Conservation (phyloP, 148 eudicot species). For the Dysphania ambrosioides region DNA sequence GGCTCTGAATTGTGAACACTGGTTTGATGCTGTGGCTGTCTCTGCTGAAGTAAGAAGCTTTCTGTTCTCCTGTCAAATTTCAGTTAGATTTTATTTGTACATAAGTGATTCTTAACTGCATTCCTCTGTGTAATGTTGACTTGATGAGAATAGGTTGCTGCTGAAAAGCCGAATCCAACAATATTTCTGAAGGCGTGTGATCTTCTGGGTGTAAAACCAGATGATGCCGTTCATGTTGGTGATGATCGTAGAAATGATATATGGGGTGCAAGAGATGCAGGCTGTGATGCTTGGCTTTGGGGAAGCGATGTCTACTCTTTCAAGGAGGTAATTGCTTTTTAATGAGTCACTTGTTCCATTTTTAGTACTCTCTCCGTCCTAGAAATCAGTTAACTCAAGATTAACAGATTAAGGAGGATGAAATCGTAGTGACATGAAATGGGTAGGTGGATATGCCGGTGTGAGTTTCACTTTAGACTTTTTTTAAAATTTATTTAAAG, state of each 20-base stretch:
- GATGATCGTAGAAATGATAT: constrained; percentile 96
- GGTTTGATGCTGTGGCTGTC: constrained; percentile 99
- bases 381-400: neutral
- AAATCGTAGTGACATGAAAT: neutral
- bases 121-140: constrained; percentile 1
- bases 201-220: constrained; percentile 73
- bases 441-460: neutral
- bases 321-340: constrained; percentile 59
- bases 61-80: neutral
- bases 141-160: constrained; percentile 73
- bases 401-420: neutral
- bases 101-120: neutral
- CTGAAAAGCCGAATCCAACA: constrained; percentile 97
- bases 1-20: constrained; percentile 85
- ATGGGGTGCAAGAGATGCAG: constrained; percentile 99
- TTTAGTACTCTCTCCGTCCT: neutral
- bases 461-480: too few species aligned
- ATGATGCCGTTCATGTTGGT: constrained; percentile 96
- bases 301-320: constrained; percentile 92
- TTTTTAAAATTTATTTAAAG: too few species aligned
- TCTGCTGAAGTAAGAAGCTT: constrained; percentile 77
- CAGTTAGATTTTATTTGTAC: neutral
- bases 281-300: constrained; percentile 99
- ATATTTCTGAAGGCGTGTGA: constrained; percentile 95
- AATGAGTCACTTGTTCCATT: neutral